These are phyloP conservation scores for Colletotrichum sublineola DNA, from an alignment of 2,329 filamentous ascomycete species.

Conservation along the genomic window DNA sequence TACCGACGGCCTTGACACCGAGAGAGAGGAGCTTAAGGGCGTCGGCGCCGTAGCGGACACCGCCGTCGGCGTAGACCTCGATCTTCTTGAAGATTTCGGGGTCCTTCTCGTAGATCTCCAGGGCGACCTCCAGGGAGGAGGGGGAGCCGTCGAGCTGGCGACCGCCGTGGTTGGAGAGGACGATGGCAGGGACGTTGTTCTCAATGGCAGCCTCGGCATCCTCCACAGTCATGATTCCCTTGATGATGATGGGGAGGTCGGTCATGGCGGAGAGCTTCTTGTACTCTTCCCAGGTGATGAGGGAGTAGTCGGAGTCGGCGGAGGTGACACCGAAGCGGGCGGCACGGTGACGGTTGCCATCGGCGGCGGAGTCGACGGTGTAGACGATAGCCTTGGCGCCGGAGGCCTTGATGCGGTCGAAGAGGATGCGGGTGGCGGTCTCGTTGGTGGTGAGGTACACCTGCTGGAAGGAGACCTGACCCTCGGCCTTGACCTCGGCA, in stretches of 20 bases:
- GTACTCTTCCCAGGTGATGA: slow-evolving; percentile 54
- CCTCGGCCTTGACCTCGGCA: slow-evolving; percentile 51
- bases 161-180: slow-evolving; percentile 60
- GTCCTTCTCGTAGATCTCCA: slow-evolving; percentile 55
- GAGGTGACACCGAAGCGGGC: slow-evolving; percentile 55
- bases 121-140: slow-evolving; percentile 54
- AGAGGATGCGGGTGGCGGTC: slow-evolving; percentile 50
- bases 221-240: slow-evolving; percentile 55
- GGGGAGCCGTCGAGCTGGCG: slow-evolving; percentile 57
- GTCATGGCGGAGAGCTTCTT: slow-evolving; percentile 53
- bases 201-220: slow-evolving; percentile 54
- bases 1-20: slow-evolving; percentile 58
- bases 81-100: slow-evolving; percentile 56
- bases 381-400: slow-evolving; percentile 55
- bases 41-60: slow-evolving; percentile 59
- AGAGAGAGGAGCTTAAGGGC: slow-evolving; percentile 59
- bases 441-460: slow-evolving; percentile 52
- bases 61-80: slow-evolving; percentile 57
- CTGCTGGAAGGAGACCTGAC: slow-evolving; percentile 56
- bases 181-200: slow-evolving; percentile 52
- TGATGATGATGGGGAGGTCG: slow-evolving; percentile 55
- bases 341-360: slow-evolving; percentile 57
- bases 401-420: slow-evolving; percentile 50
- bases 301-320: slow-evolving; percentile 45
- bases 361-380: slow-evolving; percentile 56